A percentile compares a stretch with the other conserved stretches of the same genome.
phyloP scores from a whole-genome alignment of 164 flowering plant genomes.

The Vitis riparia region DNA sequence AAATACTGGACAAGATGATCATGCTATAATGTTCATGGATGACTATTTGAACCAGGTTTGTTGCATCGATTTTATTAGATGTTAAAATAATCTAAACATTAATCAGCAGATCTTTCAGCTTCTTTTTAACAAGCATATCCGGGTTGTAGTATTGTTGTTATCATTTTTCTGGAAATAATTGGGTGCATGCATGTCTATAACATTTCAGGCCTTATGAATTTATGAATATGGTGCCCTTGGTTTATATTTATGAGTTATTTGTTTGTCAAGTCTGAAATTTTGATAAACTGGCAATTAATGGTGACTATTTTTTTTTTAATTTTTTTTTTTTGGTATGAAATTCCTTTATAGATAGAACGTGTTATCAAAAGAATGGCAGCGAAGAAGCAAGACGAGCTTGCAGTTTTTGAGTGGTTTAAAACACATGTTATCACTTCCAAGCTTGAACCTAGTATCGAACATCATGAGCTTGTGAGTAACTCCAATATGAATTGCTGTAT shows the following conservation, averaged over 20 bases:
- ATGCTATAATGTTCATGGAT: slow-evolving; percentile 87
- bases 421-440: slow-evolving; percentile 59
- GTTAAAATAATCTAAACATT: neutral
- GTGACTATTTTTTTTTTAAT: neutral
- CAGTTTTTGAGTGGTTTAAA: slow-evolving; percentile 84
- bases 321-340: neutral
- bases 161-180: neutral
- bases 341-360: slow-evolving; percentile 49
- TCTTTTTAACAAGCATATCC: neutral
- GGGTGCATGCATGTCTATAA: neutral
- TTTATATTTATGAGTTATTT: neutral
- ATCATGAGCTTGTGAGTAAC: slow-evolving; percentile 85
- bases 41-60: slow-evolving; percentile 82
- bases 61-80: neutral
- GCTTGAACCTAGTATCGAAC: slow-evolving; percentile 76
- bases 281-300: neutral
- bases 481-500: neutral
- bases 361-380: slow-evolving; percentile 58
- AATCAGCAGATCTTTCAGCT: too few species aligned
- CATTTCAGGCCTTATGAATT: neutral
- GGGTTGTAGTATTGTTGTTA: neutral
- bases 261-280: neutral
- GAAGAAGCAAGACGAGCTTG: slow-evolving; percentile 44
- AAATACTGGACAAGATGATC: slow-evolving; percentile 96
- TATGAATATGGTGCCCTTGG: neutral